Conservation (phyloP, 192 early-diverging fungal species). For the Ramicandelaber brevisporus region DNA sequence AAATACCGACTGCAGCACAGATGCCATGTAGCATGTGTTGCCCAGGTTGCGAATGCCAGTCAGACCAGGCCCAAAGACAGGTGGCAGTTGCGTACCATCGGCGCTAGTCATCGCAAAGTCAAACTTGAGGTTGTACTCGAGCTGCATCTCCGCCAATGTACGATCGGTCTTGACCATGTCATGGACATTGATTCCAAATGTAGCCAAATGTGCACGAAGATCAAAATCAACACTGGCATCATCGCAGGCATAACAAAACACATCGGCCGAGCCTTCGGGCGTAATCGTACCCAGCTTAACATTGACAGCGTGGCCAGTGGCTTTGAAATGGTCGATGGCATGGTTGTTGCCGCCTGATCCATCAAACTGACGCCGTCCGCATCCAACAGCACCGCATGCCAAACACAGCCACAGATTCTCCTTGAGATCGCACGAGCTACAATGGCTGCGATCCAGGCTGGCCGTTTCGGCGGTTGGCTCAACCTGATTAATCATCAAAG, state of each 20-base stretch:
- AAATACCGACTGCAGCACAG: slow-evolving; percentile 76
- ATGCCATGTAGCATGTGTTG: slow-evolving; percentile 97
- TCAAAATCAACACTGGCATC: slow-evolving; percentile 54
- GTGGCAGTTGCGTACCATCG: slow-evolving; percentile 63
- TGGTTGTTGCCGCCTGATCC: slow-evolving; percentile 86
- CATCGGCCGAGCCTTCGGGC: slow-evolving; percentile 75
- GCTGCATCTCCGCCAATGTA: slow-evolving; percentile 72
- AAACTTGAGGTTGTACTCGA: slow-evolving; percentile 91
- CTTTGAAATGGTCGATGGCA: slow-evolving; percentile 58
- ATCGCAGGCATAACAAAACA: slow-evolving; percentile 64
- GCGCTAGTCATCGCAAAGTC: slow-evolving; percentile 95
- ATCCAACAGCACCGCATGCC: slow-evolving; percentile 76
- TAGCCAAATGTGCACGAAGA: slow-evolving; percentile 49
- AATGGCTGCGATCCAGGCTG: slow-evolving; percentile 11
- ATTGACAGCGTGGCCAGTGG: slow-evolving; percentile 54
- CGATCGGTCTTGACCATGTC: slow-evolving; percentile 77
- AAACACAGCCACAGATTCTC: slow-evolving; percentile 95
- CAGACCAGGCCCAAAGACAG: slow-evolving; percentile 69
- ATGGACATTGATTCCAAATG: slow-evolving; percentile 73
- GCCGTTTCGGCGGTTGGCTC: slow-evolving; percentile 9
- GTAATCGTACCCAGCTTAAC: slow-evolving; percentile 93
- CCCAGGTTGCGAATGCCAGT: slow-evolving; percentile 88
- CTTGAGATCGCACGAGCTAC: slow-evolving; percentile 45
- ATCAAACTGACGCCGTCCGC: slow-evolving; percentile 81
- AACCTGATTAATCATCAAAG: slow-evolving; percentile 38